A percentile compares a stretch with the other conserved stretches of the same genome.
These are phyloP conservation scores for Exidia glandulosa DNA, from an alignment of 768 basidiomycete genomes.

Conservation along the genomic window DNA sequence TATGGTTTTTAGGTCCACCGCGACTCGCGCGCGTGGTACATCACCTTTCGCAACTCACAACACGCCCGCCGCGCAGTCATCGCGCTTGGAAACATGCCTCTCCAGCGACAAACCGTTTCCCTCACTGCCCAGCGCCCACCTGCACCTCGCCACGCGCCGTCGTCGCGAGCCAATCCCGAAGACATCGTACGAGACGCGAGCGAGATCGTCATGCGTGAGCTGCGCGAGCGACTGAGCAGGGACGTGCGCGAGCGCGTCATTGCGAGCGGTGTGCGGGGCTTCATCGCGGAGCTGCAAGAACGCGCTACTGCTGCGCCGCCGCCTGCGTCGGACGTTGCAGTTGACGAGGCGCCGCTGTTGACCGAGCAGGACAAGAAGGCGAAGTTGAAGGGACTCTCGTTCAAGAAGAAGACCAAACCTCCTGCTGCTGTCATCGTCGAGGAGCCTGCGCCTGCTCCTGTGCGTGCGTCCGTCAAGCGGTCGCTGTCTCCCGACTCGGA, in stretches of 20 bases:
- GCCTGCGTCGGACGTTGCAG: neutral
- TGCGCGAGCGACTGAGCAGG: constrained; percentile 44
- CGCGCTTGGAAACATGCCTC: constrained; percentile 43
- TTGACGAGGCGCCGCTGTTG: neutral
- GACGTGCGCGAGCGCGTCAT: constrained; percentile 57
- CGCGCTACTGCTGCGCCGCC: constrained; percentile 15
- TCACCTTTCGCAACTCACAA: constrained; percentile 59
- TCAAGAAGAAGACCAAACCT: constrained; percentile 23
- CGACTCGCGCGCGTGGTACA: constrained; percentile 65
- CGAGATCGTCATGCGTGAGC: constrained; percentile 44
- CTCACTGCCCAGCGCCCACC: constrained; percentile 39
- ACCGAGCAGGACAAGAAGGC: constrained; percentile 11
- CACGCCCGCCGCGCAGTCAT: constrained; percentile 57
- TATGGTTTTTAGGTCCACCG: constrained; percentile 45
- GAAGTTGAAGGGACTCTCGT: constrained; percentile 34
- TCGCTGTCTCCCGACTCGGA: neutral
- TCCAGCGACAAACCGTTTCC: constrained; percentile 45
- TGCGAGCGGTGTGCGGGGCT: constrained; percentile 36
- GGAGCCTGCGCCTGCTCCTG: neutral
- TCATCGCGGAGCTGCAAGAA: constrained; percentile 39
- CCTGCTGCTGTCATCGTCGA: neutral
- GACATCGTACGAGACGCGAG: constrained; percentile 47
- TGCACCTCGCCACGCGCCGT: constrained; percentile 17
- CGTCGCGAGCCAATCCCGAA: constrained; percentile 2
- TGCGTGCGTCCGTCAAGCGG: neutral